phyloP scores from a whole-genome alignment of 192 early-diverging fungal species.

The Kappamyces sp. region DNA sequence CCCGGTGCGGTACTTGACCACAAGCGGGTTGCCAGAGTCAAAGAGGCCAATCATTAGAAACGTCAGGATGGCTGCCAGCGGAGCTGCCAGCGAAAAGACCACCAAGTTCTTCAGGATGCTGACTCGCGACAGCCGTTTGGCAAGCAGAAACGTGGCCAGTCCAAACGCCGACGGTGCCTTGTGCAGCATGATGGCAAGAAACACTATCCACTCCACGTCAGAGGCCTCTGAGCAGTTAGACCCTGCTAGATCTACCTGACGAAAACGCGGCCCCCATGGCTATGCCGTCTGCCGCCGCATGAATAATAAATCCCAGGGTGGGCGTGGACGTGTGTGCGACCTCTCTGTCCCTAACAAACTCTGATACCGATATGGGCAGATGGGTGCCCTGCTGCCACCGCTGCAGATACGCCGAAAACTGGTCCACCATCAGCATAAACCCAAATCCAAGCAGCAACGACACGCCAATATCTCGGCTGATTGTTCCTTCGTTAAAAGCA shows the following conservation, averaged over 20 bases:
- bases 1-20: conserved; percentile 70
- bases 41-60: conserved; percentile 23
- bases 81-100: conserved; percentile 79
- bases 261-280: conserved; percentile 85
- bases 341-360: conserved; percentile 12
- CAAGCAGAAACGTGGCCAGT: conserved; percentile 77
- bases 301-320: conserved; percentile 91
- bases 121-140: conserved; percentile 51
- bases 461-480: conserved; percentile 56
- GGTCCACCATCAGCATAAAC: conserved; percentile 87
- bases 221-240: conserved; percentile 28
- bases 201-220: conserved; percentile 64
- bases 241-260: conserved; percentile 31
- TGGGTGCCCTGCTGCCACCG: conserved; percentile 15
- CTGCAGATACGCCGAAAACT: conserved; percentile 26
- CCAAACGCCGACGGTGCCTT: conserved; percentile 94
- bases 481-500: too few species aligned
- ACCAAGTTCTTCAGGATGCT: conserved; percentile 62
- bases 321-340: conserved; percentile 36
- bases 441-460: conserved; percentile 76
- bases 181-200: conserved; percentile 92
- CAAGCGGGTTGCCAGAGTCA: conserved; percentile 32
- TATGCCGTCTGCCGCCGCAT: conserved; percentile 92
- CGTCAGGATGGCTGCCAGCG: conserved; percentile 69
- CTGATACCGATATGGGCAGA: conserved; percentile 5